phyloP scores from a whole-genome alignment of 345 rosid genomes.

The Eucalyptus sideroxylon region DNA sequence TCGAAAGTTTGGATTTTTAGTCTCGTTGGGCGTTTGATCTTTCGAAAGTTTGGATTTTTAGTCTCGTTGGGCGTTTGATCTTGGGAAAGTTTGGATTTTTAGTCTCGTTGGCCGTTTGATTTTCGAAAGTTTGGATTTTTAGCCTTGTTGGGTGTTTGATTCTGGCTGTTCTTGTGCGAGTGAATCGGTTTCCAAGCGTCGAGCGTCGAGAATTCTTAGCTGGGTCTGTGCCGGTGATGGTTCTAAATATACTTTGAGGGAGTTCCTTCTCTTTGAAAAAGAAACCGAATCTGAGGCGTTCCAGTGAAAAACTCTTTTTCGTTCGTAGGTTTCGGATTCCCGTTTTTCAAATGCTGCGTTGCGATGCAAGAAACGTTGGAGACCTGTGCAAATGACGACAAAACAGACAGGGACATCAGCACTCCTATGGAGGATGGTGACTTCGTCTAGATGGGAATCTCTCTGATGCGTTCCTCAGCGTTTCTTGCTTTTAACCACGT shows the following conservation, averaged over 20 bases:
- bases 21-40: background rate
- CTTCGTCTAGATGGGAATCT: slow-evolving; percentile 30
- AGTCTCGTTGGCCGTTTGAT: background rate
- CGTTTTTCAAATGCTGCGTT: background rate
- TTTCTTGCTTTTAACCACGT: background rate
- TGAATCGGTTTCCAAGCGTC: background rate
- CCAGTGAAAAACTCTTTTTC: background rate
- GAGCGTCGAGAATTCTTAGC: background rate
- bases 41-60: background rate
- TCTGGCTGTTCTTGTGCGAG: background rate
- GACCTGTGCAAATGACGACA: slow-evolving; percentile 48
- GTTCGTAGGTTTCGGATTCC: background rate
- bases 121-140: background rate
- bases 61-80: background rate
- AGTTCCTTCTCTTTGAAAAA: slow-evolving; percentile 10
- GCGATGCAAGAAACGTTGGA: background rate
- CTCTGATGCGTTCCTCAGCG: slow-evolving; percentile 22
- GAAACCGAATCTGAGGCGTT: slow-evolving; percentile 19
- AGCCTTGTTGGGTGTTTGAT: background rate
- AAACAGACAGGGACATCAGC: slow-evolving; percentile 89
- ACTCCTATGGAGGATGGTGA: slow-evolving; percentile 23
- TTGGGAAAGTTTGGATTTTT: background rate
- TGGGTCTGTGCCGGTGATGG: slow-evolving; percentile 33
- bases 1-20: background rate
- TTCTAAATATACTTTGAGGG: slow-evolving; percentile 55